phyloP scores from a whole-genome alignment of 2,329 filamentous ascomycete species.

The Aspergillus sp. region DNA sequence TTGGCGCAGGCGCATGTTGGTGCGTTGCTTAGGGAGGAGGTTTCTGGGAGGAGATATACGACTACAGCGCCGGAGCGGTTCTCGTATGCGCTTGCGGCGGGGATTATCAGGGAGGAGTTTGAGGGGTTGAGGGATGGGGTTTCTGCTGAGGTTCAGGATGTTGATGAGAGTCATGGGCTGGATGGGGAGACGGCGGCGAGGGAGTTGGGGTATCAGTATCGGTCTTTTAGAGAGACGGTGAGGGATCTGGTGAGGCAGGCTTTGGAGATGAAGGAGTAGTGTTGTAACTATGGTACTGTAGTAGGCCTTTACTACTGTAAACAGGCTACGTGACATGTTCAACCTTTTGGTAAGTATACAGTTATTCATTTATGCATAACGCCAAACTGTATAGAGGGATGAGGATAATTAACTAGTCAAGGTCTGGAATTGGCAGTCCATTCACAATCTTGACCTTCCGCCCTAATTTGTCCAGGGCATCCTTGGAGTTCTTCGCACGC shows the following conservation, averaged over 20 bases:
- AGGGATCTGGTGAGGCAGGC: slow-evolving; percentile 21
- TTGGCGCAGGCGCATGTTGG: slow-evolving; percentile 46
- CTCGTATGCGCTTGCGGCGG: slow-evolving; percentile 43
- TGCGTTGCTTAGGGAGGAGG: slow-evolving; percentile 38
- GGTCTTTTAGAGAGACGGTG: slow-evolving; percentile 19
- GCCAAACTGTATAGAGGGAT: slow-evolving; percentile 1
- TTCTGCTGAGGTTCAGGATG: slow-evolving; percentile 36
- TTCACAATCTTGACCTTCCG: slow-evolving; percentile 71
- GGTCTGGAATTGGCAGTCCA: slow-evolving; percentile 73
- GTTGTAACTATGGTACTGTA: no score
- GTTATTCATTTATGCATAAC: no score
- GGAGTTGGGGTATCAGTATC: slow-evolving; percentile 43
- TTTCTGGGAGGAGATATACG: slow-evolving; percentile 35
- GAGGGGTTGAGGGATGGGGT: slow-evolving; percentile 18
- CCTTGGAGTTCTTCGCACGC: slow-evolving; percentile 64
- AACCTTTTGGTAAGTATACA: no score
- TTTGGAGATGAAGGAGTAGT: slow-evolving; percentile 1
- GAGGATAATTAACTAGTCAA: slow-evolving; percentile 46
- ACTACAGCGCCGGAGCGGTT: slow-evolving; percentile 45
- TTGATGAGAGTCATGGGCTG: slow-evolving; percentile 34
- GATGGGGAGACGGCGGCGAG: slow-evolving; percentile 43
- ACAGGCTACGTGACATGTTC: no score
- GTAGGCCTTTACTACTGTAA: neutral
- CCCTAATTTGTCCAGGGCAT: slow-evolving; percentile 67
- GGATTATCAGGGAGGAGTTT: slow-evolving; percentile 11